Percentiles rank a stretch among this genome's conserved stretches.
phyloP scores from a whole-genome alignment of 768 basidiomycete genomes.

The Boletus rubescentipes region DNA sequence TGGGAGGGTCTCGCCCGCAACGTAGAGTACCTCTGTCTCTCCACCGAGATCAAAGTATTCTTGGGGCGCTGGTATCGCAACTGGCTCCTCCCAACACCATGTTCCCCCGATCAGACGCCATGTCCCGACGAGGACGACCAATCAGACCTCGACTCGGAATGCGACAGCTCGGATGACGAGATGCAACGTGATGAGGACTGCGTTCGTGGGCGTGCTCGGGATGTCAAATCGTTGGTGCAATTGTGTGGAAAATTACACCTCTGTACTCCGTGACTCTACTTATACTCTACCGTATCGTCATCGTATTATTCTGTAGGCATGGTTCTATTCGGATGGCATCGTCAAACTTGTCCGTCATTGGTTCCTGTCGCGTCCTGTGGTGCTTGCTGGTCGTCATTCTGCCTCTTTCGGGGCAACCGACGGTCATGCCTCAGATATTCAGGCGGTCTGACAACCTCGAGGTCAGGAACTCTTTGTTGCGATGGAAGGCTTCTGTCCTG shows the following conservation, averaged over 20 bases:
- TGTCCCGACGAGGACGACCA: constrained; percentile 38
- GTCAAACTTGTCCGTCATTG: no score
- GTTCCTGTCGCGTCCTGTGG: not conserved
- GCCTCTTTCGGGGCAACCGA: constrained; percentile 26
- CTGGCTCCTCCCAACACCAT: constrained; percentile 47
- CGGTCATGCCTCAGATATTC: constrained; percentile 38
- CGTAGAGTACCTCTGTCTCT: constrained; percentile 83
- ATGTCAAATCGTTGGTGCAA: constrained; percentile 40
- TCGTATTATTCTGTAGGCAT: not conserved
- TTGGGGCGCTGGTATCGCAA: constrained; percentile 72
- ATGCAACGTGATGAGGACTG: constrained; percentile 39
- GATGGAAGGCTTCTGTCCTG: constrained; percentile 38
- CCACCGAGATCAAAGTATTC: constrained; percentile 73
- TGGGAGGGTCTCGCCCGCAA: constrained; percentile 91
- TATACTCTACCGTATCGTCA: not conserved
- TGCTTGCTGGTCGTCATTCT: not conserved
- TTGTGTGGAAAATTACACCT: constrained; percentile 26
- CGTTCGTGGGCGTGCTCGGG: constrained; percentile 41
- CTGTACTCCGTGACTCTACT: constrained; percentile 8
- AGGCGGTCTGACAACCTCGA: constrained; percentile 36
- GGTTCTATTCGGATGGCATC: no score
- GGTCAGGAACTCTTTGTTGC: constrained; percentile 38
- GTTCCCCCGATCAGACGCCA: constrained; percentile 24
- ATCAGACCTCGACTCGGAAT: constrained; percentile 32
- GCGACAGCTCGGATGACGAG: constrained; percentile 38